These are phyloP conservation scores for Daldinia sp. DNA, from an alignment of 2,329 filamentous ascomycete genomes.

Conservation along the genomic window DNA sequence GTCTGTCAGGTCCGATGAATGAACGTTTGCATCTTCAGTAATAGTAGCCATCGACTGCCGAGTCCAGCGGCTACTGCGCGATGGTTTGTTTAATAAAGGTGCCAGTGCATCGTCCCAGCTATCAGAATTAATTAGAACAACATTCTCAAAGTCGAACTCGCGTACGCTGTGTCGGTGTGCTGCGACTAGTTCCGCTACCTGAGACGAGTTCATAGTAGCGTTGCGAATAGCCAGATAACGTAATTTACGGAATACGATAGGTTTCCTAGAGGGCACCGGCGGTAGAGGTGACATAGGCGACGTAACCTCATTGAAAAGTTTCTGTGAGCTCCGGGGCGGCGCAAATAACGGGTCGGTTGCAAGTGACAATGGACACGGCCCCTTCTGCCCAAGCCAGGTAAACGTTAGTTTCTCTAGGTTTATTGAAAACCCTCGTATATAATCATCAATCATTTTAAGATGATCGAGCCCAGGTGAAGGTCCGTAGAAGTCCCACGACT, in stretches of 20 bases:
- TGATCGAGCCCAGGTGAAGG: conserved; percentile 71
- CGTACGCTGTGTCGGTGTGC: conserved; percentile 72
- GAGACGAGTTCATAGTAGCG: conserved; percentile 72
- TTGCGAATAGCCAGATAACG: conserved; percentile 77
- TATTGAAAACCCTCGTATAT: conserved; percentile 74
- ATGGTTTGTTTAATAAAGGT: conserved; percentile 65
- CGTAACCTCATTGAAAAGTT: conserved; percentile 71
- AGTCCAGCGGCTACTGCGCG: conserved; percentile 55
- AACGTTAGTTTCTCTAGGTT: conserved; percentile 76
- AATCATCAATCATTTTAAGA: conserved; percentile 82
- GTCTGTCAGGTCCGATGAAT: conserved; percentile 42
- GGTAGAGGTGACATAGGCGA: conserved; percentile 71
- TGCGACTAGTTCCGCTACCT: conserved; percentile 74
- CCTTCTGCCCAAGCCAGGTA: conserved; percentile 76
- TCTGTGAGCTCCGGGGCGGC: conserved; percentile 60
- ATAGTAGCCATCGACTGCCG: conserved; percentile 50
- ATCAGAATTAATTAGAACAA: conserved; percentile 71
- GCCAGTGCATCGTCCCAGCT: conserved; percentile 86
- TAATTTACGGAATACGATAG: conserved; percentile 72
- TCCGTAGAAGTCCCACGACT: conserved; percentile 71
- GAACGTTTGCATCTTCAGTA: conserved; percentile 44
- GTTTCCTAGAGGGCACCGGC: conserved; percentile 58
- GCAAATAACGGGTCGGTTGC: conserved; percentile 75
- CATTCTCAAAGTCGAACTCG: conserved; percentile 83
- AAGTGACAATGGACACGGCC: conserved; percentile 77